Percentiles rank a stretch among this genome's conserved stretches.
phyloP scores from a whole-genome alignment of 2,329 filamentous ascomycete genomes.

The Fusarium xylarioides region DNA sequence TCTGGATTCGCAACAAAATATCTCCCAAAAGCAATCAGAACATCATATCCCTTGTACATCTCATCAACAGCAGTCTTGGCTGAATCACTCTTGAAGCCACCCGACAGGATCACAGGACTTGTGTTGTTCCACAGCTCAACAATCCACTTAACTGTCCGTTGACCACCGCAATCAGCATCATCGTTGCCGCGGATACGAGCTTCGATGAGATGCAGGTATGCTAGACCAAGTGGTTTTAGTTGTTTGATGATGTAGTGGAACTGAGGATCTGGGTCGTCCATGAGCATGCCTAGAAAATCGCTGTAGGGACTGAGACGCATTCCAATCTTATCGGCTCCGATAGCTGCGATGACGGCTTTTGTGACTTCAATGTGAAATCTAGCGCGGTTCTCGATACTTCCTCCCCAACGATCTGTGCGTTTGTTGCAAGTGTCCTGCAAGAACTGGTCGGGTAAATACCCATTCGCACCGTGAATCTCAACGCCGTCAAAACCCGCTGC shows the following conservation, averaged over 20 bases:
- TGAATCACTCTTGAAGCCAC: background rate
- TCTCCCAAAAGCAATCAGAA: background rate
- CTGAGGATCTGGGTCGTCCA: background rate
- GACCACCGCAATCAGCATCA: background rate
- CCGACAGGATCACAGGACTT: background rate
- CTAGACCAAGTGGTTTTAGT: background rate
- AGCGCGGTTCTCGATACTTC: background rate
- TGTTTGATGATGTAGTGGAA: background rate
- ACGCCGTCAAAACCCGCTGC: background rate
- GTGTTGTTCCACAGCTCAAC: background rate
- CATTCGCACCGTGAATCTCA: background rate
- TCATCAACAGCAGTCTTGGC: background rate
- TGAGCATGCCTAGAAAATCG: background rate
- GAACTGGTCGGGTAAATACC: background rate
- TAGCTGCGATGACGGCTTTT: background rate
- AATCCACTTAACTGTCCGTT: background rate
- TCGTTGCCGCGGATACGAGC: background rate
- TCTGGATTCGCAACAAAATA: background rate
- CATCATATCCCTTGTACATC: background rate
- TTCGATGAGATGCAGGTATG: background rate
- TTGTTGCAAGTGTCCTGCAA: background rate
- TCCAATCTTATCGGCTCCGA: background rate
- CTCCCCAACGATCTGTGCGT: background rate
- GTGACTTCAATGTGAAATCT: background rate
- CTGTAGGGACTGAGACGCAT: background rate